Evolutionary conservation across 2,329 filamentous ascomycete genomes (phyloP), one percentile per base, ranked within the genome.

Genomic region (Pyricularia grisea): DNA sequence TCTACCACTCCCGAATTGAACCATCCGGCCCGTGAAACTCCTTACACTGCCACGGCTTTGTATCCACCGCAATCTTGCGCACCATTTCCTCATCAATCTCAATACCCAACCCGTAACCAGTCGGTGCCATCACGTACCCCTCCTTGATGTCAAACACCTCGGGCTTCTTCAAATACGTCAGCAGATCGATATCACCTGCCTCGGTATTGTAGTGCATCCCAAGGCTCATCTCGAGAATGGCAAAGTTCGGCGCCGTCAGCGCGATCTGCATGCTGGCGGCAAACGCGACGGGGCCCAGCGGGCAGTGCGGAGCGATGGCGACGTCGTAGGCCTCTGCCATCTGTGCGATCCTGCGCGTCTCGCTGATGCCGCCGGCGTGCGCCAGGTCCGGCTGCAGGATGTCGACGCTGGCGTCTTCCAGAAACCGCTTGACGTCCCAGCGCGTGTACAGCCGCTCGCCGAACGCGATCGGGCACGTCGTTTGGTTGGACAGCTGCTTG

Each of bases 271-370:
- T 80, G 71, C 83, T 86, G 0, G 88, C 88, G 2, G 88, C 88
- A n/a, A 90, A 80, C 0, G 88, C 87, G 69, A 90, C 88, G 0
- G 88, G 88, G 0, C 88, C 88, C 0, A 91, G 78, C 1, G 88
- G 88, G 73, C 87, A 90, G 74, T 90, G 88, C 3, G 88, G 88
- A 25, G 88, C 88, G 63, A 90, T 80, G 0, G 86, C 85, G 4
- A 88, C 85, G 77, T 90, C 88, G 74, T 90, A 90, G 0, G 87
- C 82, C 76, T 90, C 88, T 0, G 85, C 85, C 84, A 90, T 88
- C 12, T 81, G 78, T 2, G 88, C 88, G 70, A 91, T 88, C 23
- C 86, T 83, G 61, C 83, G 81, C 71, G 88, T 81, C 75, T 91
- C 88, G 1, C 85, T 88, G 68, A 91, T 89, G 1, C 88, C 88